Percentiles rank a stretch among this genome's conserved stretches.
Evolutionary conservation across 1,284 basidiomycete species (phyloP).

Genomic region (Ustilago bromivora): DNA sequence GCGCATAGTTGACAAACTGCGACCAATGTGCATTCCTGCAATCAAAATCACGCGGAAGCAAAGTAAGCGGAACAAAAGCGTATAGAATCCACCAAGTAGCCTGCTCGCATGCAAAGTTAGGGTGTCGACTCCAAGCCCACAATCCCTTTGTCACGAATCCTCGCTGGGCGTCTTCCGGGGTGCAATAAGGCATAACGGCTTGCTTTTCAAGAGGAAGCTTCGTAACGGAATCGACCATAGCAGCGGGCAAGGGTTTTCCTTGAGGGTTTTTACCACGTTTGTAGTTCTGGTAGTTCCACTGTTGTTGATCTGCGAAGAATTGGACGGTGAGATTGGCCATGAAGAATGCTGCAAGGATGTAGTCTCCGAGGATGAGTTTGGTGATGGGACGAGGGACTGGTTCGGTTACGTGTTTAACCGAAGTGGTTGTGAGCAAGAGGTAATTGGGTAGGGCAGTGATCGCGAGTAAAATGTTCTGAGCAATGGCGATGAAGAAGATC

Average conservation of each 20-base stretch:
- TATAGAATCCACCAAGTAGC: slow-evolving; percentile 80
- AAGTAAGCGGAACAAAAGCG: slow-evolving; percentile 66
- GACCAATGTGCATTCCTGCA: slow-evolving; percentile 59
- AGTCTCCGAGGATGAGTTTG: slow-evolving; percentile 76
- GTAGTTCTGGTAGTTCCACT: slow-evolving; percentile 82
- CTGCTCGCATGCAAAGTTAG: slow-evolving; percentile 91
- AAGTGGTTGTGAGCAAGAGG: slow-evolving; percentile 70
- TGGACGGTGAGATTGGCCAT: slow-evolving; percentile 78
- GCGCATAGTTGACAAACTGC: slow-evolving; percentile 63
- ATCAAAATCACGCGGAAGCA: slow-evolving; percentile 73
- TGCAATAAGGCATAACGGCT: slow-evolving; percentile 41
- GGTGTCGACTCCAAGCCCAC: slow-evolving; percentile 88
- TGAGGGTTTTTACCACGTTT: slow-evolving; percentile 74
- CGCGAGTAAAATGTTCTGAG: slow-evolving; percentile 84
- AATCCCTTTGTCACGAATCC: slow-evolving; percentile 88
- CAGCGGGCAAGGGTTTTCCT: slow-evolving; percentile 39
- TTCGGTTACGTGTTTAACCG: slow-evolving; percentile 70
- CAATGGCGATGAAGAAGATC: slow-evolving; percentile 81
- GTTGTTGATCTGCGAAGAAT: slow-evolving; percentile 89
- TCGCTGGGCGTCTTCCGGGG: slow-evolving; percentile 75
- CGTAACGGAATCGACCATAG: slow-evolving; percentile 32
- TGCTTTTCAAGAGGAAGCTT: slow-evolving; percentile 31
- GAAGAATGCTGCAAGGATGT: slow-evolving; percentile 75
- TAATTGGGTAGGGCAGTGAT: slow-evolving; percentile 74
- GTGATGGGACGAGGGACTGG: slow-evolving; percentile 65